Evolutionary conservation across 345 rosid species (phyloP), one percentile per base, ranked within the genome.

Genomic region (Camelina sativa): DNA sequence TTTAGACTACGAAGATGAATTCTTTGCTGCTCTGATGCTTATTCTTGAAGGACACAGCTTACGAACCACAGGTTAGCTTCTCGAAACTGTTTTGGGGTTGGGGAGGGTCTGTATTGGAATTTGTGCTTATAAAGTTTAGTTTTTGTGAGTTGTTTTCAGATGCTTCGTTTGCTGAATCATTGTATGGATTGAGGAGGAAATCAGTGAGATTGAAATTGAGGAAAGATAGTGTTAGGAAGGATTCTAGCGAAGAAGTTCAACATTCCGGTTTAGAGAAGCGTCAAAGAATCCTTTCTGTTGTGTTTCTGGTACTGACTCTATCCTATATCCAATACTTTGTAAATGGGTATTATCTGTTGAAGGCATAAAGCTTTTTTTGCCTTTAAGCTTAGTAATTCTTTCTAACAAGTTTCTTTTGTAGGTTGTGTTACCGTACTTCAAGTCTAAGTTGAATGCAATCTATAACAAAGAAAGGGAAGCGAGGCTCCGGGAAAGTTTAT

Each of bases 391-490:
- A 46, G 8, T 34, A 46, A 17, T 60, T 4, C 23, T 12, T 59
- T 67, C 8, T 65, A 46, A 65, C 38, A 4, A 52, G 30, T 67
- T 34, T 63, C 66, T 77, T 48, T 50, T 65, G 68, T 80, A 95
- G 98, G 99, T 92, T 80, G 98, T 90, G 37, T 71, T 92, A 82
- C 99, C 99, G 16, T 95, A 92, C 86, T 83, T 90, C 16, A 95
- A 89, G 83, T 90, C 96, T 15, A 95, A 92, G 83, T 80, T 95
- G 84, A 86, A 89, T 80, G 88, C 96, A 2, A 62, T 87, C 51
- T 95, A 95, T 84, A 89, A 88, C 81, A 90, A 81, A 84, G 96
- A 96, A 84, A 92, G 98, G 86, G 98, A 96, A 84, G 94, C 95
- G 56, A 88, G 92, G 79, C 91, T 92, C 76, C 92, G 88, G 71